Conservation (phyloP, 2,329 filamentous ascomycete genomes). For the Calonectria montana region DNA sequence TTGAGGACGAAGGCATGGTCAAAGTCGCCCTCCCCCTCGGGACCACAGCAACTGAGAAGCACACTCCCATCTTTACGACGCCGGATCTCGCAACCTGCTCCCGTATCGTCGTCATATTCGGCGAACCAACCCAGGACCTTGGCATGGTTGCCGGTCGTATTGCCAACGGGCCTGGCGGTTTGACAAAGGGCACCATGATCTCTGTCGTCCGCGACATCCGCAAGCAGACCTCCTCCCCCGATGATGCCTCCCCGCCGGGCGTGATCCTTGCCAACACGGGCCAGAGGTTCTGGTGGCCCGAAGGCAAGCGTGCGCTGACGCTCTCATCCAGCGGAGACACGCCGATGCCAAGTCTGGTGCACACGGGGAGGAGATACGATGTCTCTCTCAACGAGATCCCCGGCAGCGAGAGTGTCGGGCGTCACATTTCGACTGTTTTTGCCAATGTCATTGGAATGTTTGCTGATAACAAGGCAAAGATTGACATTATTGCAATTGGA, state of each 20-base stretch:
- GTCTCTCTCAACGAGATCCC: slow-evolving; percentile 69
- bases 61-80: slow-evolving; percentile 74
- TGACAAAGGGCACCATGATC: slow-evolving; percentile 77
- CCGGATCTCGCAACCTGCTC: slow-evolving; percentile 64
- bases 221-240: slow-evolving; percentile 47
- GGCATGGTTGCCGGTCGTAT: slow-evolving; percentile 80
- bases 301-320: slow-evolving; percentile 70
- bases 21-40: slow-evolving; percentile 72
- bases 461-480: slow-evolving; percentile 59
- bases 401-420: slow-evolving; percentile 64
- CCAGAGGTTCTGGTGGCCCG: slow-evolving; percentile 81
- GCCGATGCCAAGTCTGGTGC: slow-evolving; percentile 72
- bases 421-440: slow-evolving; percentile 78
- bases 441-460: slow-evolving; percentile 67
- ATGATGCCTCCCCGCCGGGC: slow-evolving; percentile 58
- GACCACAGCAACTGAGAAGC: slow-evolving; percentile 59
- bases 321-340: slow-evolving; percentile 65
- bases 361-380: slow-evolving; percentile 64
- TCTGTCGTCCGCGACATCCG: slow-evolving; percentile 66
- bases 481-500: slow-evolving; percentile 80
- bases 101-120: slow-evolving; percentile 79
- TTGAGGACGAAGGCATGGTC: slow-evolving; percentile 69
- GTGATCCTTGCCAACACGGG: slow-evolving; percentile 84
- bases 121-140: slow-evolving; percentile 77
- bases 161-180: slow-evolving; percentile 70